Evolutionary conservation across 2,329 filamentous ascomycete species (phyloP).

Genomic region (Allantophomopsis lycopodina): DNA sequence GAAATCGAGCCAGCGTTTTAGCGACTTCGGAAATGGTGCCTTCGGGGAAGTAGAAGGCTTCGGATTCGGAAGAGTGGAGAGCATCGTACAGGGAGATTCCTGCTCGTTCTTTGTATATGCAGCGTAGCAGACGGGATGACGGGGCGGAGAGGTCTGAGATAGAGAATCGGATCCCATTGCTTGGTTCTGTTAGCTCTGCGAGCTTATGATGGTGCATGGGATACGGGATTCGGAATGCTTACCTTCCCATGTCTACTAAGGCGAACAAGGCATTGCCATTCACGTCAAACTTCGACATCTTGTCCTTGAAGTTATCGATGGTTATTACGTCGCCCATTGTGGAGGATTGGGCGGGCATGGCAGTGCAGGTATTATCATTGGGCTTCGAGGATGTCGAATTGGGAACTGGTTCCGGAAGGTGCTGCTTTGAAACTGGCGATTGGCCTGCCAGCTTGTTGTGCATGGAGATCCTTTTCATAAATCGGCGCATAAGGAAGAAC

Average conservation of each 20-base stretch:
- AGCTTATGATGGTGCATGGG: too few relatives aligned
- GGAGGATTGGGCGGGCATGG: too few relatives aligned
- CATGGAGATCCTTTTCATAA: too few relatives aligned
- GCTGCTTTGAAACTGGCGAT: too few relatives aligned
- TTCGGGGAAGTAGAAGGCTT: slow-evolving; percentile 26
- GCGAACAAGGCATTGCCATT: slow-evolving; percentile 13
- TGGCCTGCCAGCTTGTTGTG: too few relatives aligned
- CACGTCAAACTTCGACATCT: slow-evolving; percentile 12
- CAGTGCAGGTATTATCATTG: too few relatives aligned
- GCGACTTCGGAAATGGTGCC: slow-evolving; percentile 54
- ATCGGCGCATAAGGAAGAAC: too few relatives aligned
- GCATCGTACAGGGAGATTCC: slow-evolving; percentile 83
- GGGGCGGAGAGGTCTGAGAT: slow-evolving; percentile 69
- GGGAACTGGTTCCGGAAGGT: too few relatives aligned
- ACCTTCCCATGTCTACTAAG: slow-evolving; percentile 21
- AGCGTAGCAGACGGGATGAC: slow-evolving; percentile 58
- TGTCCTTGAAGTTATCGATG: slow-evolving; percentile 14
- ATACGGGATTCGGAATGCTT: slow-evolving; percentile 2
- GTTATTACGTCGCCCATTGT: too few relatives aligned
- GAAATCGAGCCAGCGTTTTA: slow-evolving; percentile 55
- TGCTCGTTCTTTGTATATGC: slow-evolving; percentile 64
- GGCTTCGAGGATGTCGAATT: too few relatives aligned
- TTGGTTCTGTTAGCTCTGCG: slow-evolving; percentile 19
- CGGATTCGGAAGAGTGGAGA: slow-evolving; percentile 32
- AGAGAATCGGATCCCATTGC: slow-evolving; percentile 89